These are phyloP conservation scores for Gossypium davidsonii DNA, from an alignment of 441 rosid genomes.

Conservation along the genomic window DNA sequence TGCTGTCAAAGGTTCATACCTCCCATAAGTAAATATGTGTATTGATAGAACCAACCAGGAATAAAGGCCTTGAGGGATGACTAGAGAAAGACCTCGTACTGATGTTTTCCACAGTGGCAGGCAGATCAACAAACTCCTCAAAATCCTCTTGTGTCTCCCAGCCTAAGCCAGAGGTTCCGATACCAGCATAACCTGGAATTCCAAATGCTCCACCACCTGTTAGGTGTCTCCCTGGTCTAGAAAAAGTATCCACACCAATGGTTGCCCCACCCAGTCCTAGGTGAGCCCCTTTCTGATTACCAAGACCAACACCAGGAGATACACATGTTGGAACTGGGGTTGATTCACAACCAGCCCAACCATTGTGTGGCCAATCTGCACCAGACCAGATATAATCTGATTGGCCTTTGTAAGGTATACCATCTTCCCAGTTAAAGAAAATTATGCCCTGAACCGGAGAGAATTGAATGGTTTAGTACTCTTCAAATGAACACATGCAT, in stretches of 20 bases:
- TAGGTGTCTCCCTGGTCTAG: constrained; percentile 45
- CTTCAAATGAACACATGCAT: not conserved
- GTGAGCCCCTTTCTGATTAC: constrained; percentile 69
- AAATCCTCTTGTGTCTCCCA: constrained; percentile 77
- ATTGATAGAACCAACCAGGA: constrained; percentile 91
- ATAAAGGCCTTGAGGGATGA: constrained; percentile 88
- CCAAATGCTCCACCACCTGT: constrained; percentile 58
- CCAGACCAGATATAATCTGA: constrained; percentile 62
- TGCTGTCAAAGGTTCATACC: constrained; percentile 44
- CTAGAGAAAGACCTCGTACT: constrained; percentile 76
- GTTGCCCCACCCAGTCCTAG: constrained; percentile 81
- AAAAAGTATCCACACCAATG: constrained; percentile 44
- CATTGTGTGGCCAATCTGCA: constrained; percentile 88
- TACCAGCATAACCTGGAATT: constrained; percentile 60
- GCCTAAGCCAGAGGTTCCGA: constrained; percentile 69
- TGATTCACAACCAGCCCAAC: constrained; percentile 85
- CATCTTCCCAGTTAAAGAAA: constrained; percentile 65
- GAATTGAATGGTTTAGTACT: constrained; percentile 17
- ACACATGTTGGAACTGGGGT: constrained; percentile 69
- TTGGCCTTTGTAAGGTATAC: constrained; percentile 31
- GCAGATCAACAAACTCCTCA: constrained; percentile 68
- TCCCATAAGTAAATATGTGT: constrained; percentile 92
- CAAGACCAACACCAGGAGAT: constrained; percentile 76
- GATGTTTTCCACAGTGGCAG: constrained; percentile 64
- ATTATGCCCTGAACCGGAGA: constrained; percentile 61